Percentiles rank a stretch among this genome's conserved stretches.
Conservation (phyloP, 2,329 filamentous ascomycete genomes). For the Rhynchosporium agropyri region DNA sequence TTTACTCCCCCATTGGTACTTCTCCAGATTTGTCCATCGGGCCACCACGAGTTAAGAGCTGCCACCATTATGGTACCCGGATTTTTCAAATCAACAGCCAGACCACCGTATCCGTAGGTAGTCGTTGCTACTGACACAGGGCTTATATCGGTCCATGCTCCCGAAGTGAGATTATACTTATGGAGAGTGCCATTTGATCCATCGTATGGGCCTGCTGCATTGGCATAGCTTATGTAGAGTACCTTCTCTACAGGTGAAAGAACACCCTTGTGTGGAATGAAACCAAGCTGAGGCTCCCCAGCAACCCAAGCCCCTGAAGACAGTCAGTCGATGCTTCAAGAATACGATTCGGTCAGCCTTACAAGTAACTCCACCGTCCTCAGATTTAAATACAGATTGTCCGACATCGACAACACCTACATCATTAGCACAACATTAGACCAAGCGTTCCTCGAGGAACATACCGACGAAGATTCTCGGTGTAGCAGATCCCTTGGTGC, state of each 20-base stretch:
- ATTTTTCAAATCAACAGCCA: conserved; percentile 55
- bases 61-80: conserved; percentile 60
- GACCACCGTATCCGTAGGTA: conserved; percentile 57
- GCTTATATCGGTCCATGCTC: conserved; percentile 59
- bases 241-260: conserved; percentile 49
- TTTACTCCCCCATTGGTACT: conserved; percentile 53
- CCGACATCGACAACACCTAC: conserved; percentile 30
- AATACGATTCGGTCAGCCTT: conserved; percentile 5
- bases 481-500: conserved; percentile 28
- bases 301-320: conserved; percentile 33
- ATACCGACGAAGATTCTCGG: conserved; percentile 35
- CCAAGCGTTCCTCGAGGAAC: background rate
- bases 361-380: conserved; percentile 36
- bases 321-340: conserved; percentile 9
- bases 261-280: conserved; percentile 36
- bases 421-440: background rate
- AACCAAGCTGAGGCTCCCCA: conserved; percentile 33
- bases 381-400: conserved; percentile 34
- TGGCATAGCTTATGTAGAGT: conserved; percentile 57
- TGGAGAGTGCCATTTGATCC: conserved; percentile 56
- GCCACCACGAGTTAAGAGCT: conserved; percentile 61
- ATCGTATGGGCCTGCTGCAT: conserved; percentile 60
- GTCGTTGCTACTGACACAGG: conserved; percentile 47
- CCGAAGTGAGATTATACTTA: conserved; percentile 51
- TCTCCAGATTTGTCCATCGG: conserved; percentile 58